Conservation (phyloP, 306 rosid genomes). For the Erythrophleum fordii region DNA sequence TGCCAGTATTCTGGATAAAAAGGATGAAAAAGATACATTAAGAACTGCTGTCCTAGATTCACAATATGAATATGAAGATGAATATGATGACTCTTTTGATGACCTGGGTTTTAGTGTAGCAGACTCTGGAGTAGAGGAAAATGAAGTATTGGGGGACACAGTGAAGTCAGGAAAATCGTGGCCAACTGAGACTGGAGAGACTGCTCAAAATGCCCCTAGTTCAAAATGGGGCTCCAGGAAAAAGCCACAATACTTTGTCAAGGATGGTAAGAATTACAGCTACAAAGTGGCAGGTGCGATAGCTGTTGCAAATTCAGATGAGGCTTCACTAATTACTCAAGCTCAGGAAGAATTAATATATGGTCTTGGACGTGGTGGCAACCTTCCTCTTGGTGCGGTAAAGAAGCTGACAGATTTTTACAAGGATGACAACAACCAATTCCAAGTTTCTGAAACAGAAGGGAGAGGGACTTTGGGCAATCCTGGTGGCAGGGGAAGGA, state of each 20-base stretch:
- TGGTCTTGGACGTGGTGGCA: slow-evolving; percentile 98
- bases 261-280: slow-evolving; percentile 98
- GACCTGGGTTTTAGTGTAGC: slow-evolving; percentile 93
- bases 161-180: slow-evolving; percentile 48
- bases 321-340: slow-evolving; percentile 69
- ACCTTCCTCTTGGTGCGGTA: slow-evolving; percentile 87
- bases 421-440: slow-evolving; percentile 51
- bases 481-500: slow-evolving; percentile 52
- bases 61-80: slow-evolving; percentile 93
- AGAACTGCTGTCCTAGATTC: slow-evolving; percentile 62
- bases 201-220: slow-evolving; percentile 50
- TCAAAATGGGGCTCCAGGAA: slow-evolving; percentile 93
- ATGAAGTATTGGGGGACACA: slow-evolving; percentile 51
- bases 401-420: slow-evolving; percentile 66
- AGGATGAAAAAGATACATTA: slow-evolving; percentile 48
- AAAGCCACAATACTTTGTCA: slow-evolving; percentile 88
- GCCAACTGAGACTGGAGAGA: slow-evolving; percentile 48
- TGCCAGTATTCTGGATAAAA: slow-evolving; percentile 57
- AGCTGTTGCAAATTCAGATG: slow-evolving; percentile 83
- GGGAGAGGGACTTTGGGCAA: slow-evolving; percentile 54
- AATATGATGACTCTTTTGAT: slow-evolving; percentile 95
- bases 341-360: slow-evolving; percentile 74
- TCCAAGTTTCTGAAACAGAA: slow-evolving; percentile 49
- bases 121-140: slow-evolving; percentile 77
- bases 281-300: slow-evolving; percentile 90